Conservation (phyloP, 768 basidiomycete species). For the Pisolithus sp. region DNA sequence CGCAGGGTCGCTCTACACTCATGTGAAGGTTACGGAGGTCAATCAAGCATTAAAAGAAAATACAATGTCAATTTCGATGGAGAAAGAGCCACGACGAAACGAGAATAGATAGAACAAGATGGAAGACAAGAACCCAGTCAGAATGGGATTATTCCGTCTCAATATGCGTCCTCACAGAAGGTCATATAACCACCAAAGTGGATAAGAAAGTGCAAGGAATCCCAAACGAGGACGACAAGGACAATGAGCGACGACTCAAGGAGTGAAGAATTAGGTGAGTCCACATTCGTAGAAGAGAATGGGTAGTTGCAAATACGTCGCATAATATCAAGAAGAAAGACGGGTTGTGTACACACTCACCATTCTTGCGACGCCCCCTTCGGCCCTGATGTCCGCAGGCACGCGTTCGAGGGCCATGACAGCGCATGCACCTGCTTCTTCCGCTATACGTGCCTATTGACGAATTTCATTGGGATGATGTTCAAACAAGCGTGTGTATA, state of each 20-base stretch:
- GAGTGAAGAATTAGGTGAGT: no score
- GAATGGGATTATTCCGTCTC: no score
- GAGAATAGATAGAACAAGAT: no score
- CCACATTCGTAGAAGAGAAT: no score
- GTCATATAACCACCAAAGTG: no score
- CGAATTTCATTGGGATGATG: neutral
- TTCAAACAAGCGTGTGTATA: neutral
- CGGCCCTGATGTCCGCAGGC: conserved; percentile 86
- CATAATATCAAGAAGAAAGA: neutral
- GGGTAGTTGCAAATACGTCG: neutral
- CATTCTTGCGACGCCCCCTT: conserved; percentile 97
- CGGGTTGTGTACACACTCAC: conserved; percentile 35
- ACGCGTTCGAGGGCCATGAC: conserved; percentile 97
- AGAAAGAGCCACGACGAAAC: no score
- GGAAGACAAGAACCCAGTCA: no score
- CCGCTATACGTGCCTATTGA: conserved; percentile 83
- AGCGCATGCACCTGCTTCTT: conserved; percentile 95
- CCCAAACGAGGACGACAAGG: no score
- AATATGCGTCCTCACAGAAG: no score
- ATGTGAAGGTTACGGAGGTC: neutral
- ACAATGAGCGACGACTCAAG: no score
- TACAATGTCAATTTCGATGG: no score
- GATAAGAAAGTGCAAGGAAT: no score
- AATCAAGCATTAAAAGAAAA: neutral
- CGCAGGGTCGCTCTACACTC: conserved; percentile 72